These are phyloP conservation scores for Claviceps maximensis DNA, from an alignment of 2,329 filamentous ascomycete genomes.

Conservation along the genomic window DNA sequence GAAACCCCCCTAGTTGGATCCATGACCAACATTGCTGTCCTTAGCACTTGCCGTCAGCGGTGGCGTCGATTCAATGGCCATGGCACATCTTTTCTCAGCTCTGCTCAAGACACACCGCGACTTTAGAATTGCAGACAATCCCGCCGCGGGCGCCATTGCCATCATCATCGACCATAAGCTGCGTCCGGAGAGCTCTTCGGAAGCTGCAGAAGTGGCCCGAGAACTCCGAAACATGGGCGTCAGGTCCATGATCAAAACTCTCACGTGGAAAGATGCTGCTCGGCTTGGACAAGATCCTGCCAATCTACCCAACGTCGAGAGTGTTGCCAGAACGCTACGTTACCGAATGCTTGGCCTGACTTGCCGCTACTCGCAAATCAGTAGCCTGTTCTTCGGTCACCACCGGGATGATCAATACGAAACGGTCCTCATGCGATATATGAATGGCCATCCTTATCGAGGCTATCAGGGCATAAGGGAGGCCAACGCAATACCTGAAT, in stretches of 20 bases:
- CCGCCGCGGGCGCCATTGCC: constrained; percentile 26
- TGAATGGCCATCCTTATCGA: constrained; percentile 51
- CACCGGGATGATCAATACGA: constrained; percentile 88
- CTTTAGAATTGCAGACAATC: constrained; percentile 32
- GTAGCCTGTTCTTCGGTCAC: constrained; percentile 64
- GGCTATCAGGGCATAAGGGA: constrained; percentile 59
- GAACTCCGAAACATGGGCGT: constrained; percentile 27
- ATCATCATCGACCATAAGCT: constrained; percentile 46
- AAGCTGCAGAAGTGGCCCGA: constrained; percentile 34
- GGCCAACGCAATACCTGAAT: constrained; percentile 67
- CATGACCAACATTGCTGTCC: background rate
- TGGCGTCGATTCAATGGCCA: constrained; percentile 94
- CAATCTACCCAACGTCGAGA: constrained; percentile 55
- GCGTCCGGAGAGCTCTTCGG: constrained; percentile 35
- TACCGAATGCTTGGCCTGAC: constrained; percentile 56
- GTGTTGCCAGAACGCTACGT: constrained; percentile 56
- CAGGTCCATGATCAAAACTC: constrained; percentile 12
- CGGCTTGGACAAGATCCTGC: constrained; percentile 18
- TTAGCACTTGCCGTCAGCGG: constrained; percentile 74
- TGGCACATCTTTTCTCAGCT: constrained; percentile 59
- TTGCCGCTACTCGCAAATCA: constrained; percentile 39
- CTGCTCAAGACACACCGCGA: constrained; percentile 21
- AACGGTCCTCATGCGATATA: constrained; percentile 69
- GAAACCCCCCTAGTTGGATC: no score
- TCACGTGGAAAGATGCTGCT: constrained; percentile 35